Evolutionary conservation across 805 yeast species (phyloP), one percentile per base, ranked within the genome.

Genomic region (Nakazawaea populi): DNA sequence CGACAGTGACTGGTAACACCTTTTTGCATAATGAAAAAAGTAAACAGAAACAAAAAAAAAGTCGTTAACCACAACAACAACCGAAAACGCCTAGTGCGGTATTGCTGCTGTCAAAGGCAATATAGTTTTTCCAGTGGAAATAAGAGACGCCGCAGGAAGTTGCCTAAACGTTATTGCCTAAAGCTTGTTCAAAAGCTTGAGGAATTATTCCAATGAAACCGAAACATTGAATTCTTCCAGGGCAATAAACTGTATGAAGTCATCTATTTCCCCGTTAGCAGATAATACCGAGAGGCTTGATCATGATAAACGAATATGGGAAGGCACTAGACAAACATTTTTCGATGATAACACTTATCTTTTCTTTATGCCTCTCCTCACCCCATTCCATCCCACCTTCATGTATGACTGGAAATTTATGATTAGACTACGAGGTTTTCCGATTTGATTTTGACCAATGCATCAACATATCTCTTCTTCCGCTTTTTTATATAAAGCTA

Each of bases 81-180:
- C 35, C 35, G 35, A 24, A n/a, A 43, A 43, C 38, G 46, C 46
- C 46, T 43, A 43, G 38, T 18, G 32, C 46, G 46, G 46, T 32
- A 43, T 43, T 43, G 10, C 31, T 9, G 11, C 9, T 18, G 9
- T 18, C 12, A 24, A 9, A 4, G 11, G 35, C 11, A 32, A 11
- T 32, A 11, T 11, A 32, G 8, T 18, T 18, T 18, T 18, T 18
- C 24, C 24, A 18, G 24, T 18, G 24, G 24, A 18, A 18, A 18
- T 18, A 18, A 18, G 24, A 37, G 40, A 37, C 40, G 40, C 40
- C 40, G 40, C 40, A 37, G 40, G 14, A 6, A 37, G 14, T 18
- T 32, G 35, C 35, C 35, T 32, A 32, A 32, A 32, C 10, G 40
- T 8, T 37, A 37, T 11, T 37, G 40, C 35, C 35, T 32, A 11